Base-by-base conservation (phyloP, 2,329 filamentous ascomycete species). In the Colletotrichum sp. region DNA sequence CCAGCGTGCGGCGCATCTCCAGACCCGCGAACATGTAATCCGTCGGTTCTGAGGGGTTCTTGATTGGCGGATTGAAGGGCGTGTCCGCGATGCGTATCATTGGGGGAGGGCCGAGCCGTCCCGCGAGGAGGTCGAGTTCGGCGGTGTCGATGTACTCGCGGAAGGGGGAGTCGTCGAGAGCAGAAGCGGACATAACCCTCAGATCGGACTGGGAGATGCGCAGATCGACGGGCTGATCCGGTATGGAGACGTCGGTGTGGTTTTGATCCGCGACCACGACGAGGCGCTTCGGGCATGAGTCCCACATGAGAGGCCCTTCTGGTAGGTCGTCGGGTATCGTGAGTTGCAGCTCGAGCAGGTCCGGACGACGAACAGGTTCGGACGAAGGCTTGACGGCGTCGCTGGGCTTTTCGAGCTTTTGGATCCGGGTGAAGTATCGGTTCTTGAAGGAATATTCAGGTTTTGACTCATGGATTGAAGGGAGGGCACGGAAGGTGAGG, bases 1-100 rank as follows among this genome's bases (percentile, higher is more conserved):
- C 83, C 62, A 88, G 81, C 28, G 83, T 81, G 73, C 88, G 88
- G 61, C 87, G 89, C 52, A 91, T 83, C 78, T 92, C 89, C 3
- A 91, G 83, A 9, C 89, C 89, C 64, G 85, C 84, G 80, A 91
- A 90, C 18, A 85, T 71, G 78, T 85, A 74, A 32, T 78, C 24
- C 24, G 38, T n/a, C 6, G 36, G 48, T 12, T 65, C 48, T 8
- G 38, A 36, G 8, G 66, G 15, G n/a, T 21, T 68, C 32, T 26
- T 74, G 36, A 48, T n/a, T 26, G 38, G 32, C 13, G 9, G 4
- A 43, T 58, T 13, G 36, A 28, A 24, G 6, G 62, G 64, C 18
- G 62, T 58, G 28, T 30, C 52, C 62, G 64, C 18, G 69, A 82
- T 75, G 24, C 82, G 79, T 16, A 77, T 76, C 9, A 73, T 71